A percentile compares a stretch with the other conserved stretches of the same genome.
Conservation (phyloP, 2,329 filamentous ascomycete species). For the Cladophialophora yegresii region DNA sequence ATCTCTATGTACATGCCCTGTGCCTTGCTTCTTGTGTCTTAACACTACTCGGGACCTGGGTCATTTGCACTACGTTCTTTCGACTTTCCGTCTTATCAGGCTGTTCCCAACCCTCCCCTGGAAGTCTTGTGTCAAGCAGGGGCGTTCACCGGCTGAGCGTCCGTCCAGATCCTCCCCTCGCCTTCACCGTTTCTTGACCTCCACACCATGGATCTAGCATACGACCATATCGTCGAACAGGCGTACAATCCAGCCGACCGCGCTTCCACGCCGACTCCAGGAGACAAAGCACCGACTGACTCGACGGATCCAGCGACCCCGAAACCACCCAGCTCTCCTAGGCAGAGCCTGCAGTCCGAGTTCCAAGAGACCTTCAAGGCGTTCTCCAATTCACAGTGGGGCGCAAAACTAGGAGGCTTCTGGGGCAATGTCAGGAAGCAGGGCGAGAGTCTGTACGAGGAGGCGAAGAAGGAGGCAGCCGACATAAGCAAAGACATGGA, state of each 20-base stretch:
- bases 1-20: not conserved
- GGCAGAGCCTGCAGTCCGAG: conserved; percentile 73
- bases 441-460: conserved; percentile 86
- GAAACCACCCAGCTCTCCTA: conserved; percentile 39
- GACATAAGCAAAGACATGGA: conserved; percentile 81
- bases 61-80: not conserved
- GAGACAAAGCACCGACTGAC: conserved; percentile 46
- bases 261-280: conserved; percentile 36
- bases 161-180: not conserved
- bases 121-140: not conserved
- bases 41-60: not conserved
- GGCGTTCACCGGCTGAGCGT: not conserved
- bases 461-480: conserved; percentile 77
- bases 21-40: not conserved
- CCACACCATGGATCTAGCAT: conserved; percentile 81
- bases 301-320: conserved; percentile 32
- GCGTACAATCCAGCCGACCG: conserved; percentile 61
- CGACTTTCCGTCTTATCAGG: not conserved
- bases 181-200: not conserved
- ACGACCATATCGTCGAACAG: conserved; percentile 94
- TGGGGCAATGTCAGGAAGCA: conserved; percentile 92
- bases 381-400: conserved; percentile 89
- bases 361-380: conserved; percentile 95
- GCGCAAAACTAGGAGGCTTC: conserved; percentile 80
- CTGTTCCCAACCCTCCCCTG: not conserved